Percentiles rank a stretch among this genome's conserved stretches.
Evolutionary conservation across 352 stramenopile genomes (phyloP).

Genomic region (Globisporangium polare): DNA sequence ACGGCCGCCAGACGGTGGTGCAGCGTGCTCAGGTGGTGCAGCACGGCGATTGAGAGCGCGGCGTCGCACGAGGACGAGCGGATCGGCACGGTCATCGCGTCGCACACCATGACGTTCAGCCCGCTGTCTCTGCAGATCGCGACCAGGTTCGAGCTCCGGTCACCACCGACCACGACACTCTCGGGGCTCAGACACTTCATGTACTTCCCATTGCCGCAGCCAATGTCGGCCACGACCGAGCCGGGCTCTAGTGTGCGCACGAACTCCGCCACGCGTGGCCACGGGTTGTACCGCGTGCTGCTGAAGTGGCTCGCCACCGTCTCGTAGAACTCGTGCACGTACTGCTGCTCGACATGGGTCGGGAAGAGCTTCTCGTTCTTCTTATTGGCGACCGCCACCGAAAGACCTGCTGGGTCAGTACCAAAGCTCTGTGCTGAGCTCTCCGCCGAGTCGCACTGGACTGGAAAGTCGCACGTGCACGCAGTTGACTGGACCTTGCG

Average conservation of each 20-base stretch:
- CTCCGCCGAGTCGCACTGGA: conserved; percentile 50
- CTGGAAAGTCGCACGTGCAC: conserved; percentile 65
- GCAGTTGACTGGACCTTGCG: conserved; percentile 70
- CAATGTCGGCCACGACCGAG: conserved; percentile 75
- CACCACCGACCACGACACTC: conserved; percentile 54
- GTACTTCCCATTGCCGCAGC: conserved; percentile 87
- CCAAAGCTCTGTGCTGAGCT: neutral
- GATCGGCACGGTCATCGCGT: conserved; percentile 71
- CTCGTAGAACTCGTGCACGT: conserved; percentile 86
- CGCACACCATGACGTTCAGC: conserved; percentile 72
- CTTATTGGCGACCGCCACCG: neutral
- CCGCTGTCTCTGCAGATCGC: conserved; percentile 55
- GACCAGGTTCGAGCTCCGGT: conserved; percentile 62
- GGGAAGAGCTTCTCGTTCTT: conserved; percentile 29
- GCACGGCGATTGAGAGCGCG: conserved; percentile 79
- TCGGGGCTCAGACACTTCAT: conserved; percentile 74
- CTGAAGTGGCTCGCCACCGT: conserved; percentile 80
- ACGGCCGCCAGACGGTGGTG: conserved; percentile 67
- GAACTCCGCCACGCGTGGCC: conserved; percentile 69
- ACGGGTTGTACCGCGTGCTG: conserved; percentile 84
- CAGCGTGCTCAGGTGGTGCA: conserved; percentile 80
- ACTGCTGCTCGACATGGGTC: conserved; percentile 72
- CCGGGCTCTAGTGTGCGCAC: conserved; percentile 49
- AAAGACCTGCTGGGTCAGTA: neutral
- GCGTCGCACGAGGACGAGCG: conserved; percentile 72